Evolutionary conservation across 768 basidiomycete species (phyloP).

Genomic region (Leccinum subtestaceum): DNA sequence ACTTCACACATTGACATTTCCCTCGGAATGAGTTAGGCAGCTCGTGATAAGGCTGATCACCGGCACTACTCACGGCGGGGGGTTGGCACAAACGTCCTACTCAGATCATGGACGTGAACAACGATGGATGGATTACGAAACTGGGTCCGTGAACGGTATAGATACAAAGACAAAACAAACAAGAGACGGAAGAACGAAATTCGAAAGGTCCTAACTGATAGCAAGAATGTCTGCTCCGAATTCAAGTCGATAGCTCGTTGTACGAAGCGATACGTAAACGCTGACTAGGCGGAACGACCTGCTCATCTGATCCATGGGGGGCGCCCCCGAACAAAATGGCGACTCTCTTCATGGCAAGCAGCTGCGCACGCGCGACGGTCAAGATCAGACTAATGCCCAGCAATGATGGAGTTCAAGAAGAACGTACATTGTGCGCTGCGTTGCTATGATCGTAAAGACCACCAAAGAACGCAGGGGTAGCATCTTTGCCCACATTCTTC

Average conservation of each 20-base stretch:
- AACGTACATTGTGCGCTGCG: slow-evolving; percentile 71
- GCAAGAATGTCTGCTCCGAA: neutral
- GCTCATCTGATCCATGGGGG: slow-evolving; percentile 8
- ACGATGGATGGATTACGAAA: neutral
- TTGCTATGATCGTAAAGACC: slow-evolving; percentile 83
- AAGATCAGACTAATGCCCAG: neutral
- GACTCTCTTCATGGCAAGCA: slow-evolving; percentile 14
- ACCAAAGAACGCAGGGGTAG: slow-evolving; percentile 89
- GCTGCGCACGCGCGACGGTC: neutral
- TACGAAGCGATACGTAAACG: slow-evolving; percentile 3
- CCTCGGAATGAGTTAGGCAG: too few relatives aligned
- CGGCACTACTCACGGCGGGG: neutral
- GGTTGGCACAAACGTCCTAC: neutral
- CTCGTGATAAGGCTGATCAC: too few relatives aligned
- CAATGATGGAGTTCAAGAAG: neutral
- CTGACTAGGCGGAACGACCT: slow-evolving; percentile 6
- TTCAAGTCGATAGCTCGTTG: neutral
- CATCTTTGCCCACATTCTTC: slow-evolving; percentile 85
- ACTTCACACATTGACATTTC: too few relatives aligned
- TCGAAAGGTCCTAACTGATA: neutral
- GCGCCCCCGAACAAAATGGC: slow-evolving; percentile 8
- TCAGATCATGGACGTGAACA: neutral
- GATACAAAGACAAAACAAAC: neutral
- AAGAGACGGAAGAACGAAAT: neutral
- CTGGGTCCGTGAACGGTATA: too few relatives aligned